Base-by-base conservation (phyloP, 495 filamentous ascomycete species). In the Aspergillus conjunctus region DNA sequence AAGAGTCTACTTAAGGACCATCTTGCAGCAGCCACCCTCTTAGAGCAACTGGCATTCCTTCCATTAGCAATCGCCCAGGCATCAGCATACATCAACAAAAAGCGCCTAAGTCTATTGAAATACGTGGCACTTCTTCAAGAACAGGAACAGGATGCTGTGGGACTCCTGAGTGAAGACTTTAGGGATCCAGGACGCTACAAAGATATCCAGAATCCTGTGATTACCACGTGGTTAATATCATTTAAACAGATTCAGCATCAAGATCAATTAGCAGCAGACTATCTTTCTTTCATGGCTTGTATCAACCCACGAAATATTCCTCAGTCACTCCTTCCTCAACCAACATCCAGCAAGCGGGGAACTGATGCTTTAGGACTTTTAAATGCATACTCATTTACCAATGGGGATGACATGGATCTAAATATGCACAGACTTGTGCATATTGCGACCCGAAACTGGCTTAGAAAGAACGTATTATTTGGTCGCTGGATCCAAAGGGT, bases 21-120 rank as follows among this genome's bases (percentile, higher is more conserved):
- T 41, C 39, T 14, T 30, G 51, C 68, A 15, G 31, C 66, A 8
- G 37, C 10, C 15, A 15, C 37, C 15, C 15, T 46, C n/a, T 2
- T 46, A 46, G 43, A 18, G n/a, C 11, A 46, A 18, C 43, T 46
- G 43, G 7, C 2, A 10, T 70, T 65, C 44, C 67, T 82, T 11
- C 80, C 80, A 7, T 70, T 85, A 11, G 81, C 82, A 7, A 69
- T 83, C 31, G 68, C 65, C 26, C 80, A 83, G 61, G 81, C 81
- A 10, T 69, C 77, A 11, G 72, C 79, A 14, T 84, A 76, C 58
- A 81, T 85, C 17, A 72, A 72, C 51, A 68, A 74, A 58, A 81
- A 75, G 21, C 10, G 46, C 2, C 59, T 61, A 30, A 62, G 59
- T 9, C 21, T 74, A 22, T 56, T 51, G 52, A 30, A 52, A 6